Evolutionary conservation across 768 basidiomycete genomes (phyloP), one percentile per base, ranked within the genome.

Genomic region (Lactarius tabidus): DNA sequence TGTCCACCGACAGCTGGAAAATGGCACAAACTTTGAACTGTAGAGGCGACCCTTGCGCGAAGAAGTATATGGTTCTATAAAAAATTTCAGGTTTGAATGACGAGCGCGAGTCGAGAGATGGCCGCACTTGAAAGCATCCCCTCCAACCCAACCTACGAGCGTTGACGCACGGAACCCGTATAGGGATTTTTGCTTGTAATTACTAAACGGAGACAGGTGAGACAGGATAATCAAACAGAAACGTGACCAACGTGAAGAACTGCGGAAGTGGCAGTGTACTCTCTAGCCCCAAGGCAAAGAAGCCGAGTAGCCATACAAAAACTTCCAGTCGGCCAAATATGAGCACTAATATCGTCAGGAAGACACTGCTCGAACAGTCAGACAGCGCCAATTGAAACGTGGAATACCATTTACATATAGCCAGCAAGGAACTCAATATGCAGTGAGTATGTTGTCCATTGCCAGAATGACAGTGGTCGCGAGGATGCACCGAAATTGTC

Each of bases 211-310:
- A 18, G 33, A 54, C 28, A 51, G 65, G 38, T n/a, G 43, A 14
- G 20, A 26, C n/a, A 64, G 39, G 43, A 41, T 65, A 29, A 38
- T 60, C 35, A 65, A 39, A 51, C 63, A 56, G 63, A 18, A 56
- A 29, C 20, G 20, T 53, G 67, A 35, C 60, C 28, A 64, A 87
- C 92, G 88, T 92, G 63, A 91, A 80, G 45, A 94, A 78, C 71
- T 94, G 92, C 4, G 92, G 92, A 61, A 94, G 82, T 8, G 92
- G 92, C n/a, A 94, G 76, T 3, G 89, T 91, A 69, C 91, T 93
- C 75, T 93, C 92, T 29, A 94, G 77, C 15, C 93, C 92, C 29
- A 94, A 73, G 0, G 92, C 89, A 45, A 90, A 69, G 71, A 91
- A 94, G 0, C 92, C 92, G 26, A 93, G 78, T 7, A 84, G 74